Base-by-base conservation (phyloP, 495 filamentous ascomycete genomes). In the Acidiella bohemica region DNA sequence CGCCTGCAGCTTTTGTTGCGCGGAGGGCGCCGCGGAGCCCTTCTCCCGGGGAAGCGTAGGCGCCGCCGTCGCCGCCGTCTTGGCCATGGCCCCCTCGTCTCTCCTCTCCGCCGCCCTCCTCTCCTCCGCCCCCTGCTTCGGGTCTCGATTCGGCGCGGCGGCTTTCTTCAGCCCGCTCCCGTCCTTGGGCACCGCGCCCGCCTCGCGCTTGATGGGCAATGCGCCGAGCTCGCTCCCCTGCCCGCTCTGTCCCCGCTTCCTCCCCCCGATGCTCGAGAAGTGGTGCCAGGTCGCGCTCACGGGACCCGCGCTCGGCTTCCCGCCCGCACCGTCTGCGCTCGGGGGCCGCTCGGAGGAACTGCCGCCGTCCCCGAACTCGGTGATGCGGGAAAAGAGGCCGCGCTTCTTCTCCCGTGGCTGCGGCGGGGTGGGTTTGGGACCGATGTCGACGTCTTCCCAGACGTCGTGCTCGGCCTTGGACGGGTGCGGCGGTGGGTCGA, bases 391-490 rank as follows among this genome's bases (percentile, higher is more conserved):
- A 49, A 96, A 94, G 46, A 96, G 73, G 22, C 84, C 67, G 44
- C 75, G 77, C 61, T 81, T 90, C 67, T 87, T 93, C 21, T 27
- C 26, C 20, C 36, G 42, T 14, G 33, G 32, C 18, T 28, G 39
- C 1, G 67, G 65, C 41, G 68, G 66, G 39, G 67, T 65, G 41
- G 69, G 66, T 27, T 84, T 82, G 43, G 90, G 88, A 32, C 79
- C 75, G 13, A 97, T 64, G 0, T 83, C 84, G 3, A 97, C 83
- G 5, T 97, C 92, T 56, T 96, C 90, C 54, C 96, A 94, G 20
- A 32, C 67, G 6, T 33, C 8, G 8, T 8, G 10, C 14, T 8
- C 31, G 7, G 16, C 7, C 6, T 33, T 33, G 14, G 8, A 8
- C 8, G 10, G 8, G 31, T 33, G 8, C n/a, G 24, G 36, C 22